phyloP scores from a whole-genome alignment of 2,329 filamentous ascomycete genomes.

The Balansia obtecta region DNA sequence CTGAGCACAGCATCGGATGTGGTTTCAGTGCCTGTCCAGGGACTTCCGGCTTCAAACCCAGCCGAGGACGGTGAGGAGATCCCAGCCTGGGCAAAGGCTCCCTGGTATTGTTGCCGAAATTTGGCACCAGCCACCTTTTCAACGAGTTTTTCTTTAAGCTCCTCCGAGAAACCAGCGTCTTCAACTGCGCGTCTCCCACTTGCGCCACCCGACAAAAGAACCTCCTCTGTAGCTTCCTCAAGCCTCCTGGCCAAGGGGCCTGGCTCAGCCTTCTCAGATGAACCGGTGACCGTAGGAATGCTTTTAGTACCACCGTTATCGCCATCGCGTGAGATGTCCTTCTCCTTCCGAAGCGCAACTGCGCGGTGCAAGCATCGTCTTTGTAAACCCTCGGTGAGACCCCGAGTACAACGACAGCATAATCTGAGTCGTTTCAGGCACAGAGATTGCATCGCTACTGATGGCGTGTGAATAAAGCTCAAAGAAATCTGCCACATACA shows the following conservation, averaged over 20 bases:
- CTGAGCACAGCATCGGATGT: constrained; percentile 65
- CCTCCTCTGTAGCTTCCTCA: constrained; percentile 51
- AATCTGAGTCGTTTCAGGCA: background rate
- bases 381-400: background rate
- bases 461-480: background rate
- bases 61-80: constrained; percentile 46
- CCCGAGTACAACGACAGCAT: constrained; percentile 1
- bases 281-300: background rate
- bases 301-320: background rate
- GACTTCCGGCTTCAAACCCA: constrained; percentile 41
- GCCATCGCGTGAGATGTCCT: background rate
- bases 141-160: constrained; percentile 46
- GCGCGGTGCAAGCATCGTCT: background rate
- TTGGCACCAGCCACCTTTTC: constrained; percentile 42
- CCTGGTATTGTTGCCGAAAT: constrained; percentile 38
- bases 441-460: background rate
- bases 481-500: background rate
- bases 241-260: constrained; percentile 45
- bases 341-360: background rate
- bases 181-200: constrained; percentile 47
- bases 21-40: constrained; percentile 71
- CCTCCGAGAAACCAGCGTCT: constrained; percentile 51
- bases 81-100: constrained; percentile 34
- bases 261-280: constrained; percentile 8
- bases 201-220: constrained; percentile 43